Evolutionary conservation across 192 early-diverging fungal genomes (phyloP).

Genomic region (Chytriomyces sp.): DNA sequence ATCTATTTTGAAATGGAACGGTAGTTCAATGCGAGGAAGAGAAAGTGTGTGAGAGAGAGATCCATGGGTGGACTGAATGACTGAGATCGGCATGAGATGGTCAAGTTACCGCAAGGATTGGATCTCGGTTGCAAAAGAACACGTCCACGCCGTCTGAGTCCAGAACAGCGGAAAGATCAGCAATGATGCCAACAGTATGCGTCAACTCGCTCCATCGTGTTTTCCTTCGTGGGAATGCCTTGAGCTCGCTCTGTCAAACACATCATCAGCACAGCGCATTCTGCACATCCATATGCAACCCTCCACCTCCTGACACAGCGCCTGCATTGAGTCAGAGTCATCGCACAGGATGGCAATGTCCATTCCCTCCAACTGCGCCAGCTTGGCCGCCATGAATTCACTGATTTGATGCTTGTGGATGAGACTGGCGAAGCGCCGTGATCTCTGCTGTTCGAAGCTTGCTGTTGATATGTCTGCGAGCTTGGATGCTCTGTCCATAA

Average conservation of each 20-base stretch:
- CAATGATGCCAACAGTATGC: slow-evolving; percentile 2
- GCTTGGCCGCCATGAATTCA: slow-evolving; percentile 14
- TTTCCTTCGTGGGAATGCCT: not conserved
- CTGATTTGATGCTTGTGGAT: not conserved
- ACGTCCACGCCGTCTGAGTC: slow-evolving; percentile 15
- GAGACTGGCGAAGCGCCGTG: not conserved
- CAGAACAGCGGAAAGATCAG: not conserved
- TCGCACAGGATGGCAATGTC: slow-evolving; percentile 18
- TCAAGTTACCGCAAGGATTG: not conserved
- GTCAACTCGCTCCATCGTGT: slow-evolving; percentile 15
- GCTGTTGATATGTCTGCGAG: too few species aligned
- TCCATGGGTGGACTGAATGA: too few species aligned
- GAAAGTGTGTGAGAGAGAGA: too few species aligned
- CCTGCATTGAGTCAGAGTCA: slow-evolving; percentile 4
- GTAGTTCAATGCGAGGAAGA: too few species aligned
- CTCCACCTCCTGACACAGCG: not conserved
- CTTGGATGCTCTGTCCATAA: too few species aligned
- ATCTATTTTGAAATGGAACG: not conserved
- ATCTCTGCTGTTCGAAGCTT: not conserved
- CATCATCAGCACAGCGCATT: too few species aligned
- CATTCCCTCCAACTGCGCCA: not conserved
- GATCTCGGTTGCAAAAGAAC: slow-evolving; percentile 16
- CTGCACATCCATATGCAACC: too few species aligned
- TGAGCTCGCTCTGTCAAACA: not conserved
- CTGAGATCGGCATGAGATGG: too few species aligned